A percentile compares a stretch with the other conserved stretches of the same genome.
These are phyloP conservation scores for Daldinia grandis DNA, from an alignment of 495 filamentous ascomycete species.

Conservation along the genomic window DNA sequence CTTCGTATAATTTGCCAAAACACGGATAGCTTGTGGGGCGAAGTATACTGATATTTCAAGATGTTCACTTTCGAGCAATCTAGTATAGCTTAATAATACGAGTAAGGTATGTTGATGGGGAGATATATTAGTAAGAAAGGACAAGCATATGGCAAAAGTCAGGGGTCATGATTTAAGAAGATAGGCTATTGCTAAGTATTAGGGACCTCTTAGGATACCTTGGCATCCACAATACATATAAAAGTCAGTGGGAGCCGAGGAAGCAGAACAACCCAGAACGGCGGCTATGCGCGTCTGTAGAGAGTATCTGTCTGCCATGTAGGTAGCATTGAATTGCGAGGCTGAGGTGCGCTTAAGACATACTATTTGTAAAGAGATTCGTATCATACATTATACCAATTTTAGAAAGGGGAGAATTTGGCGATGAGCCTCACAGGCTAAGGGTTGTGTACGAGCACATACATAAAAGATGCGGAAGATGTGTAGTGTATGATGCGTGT, in stretches of 20 bases:
- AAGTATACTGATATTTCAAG: not conserved
- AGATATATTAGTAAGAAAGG: constrained; percentile 4
- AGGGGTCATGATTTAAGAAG: constrained; percentile 3
- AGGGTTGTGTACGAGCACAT: not conserved
- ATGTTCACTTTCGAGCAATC: not conserved
- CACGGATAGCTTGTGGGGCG: too few species aligned
- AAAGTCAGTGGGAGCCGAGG: constrained; percentile 22
- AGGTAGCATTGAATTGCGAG: not conserved
- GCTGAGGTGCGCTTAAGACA: not conserved
- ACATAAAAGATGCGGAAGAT: not conserved
- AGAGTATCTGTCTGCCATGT: not conserved
- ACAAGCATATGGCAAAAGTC: constrained; percentile 1
- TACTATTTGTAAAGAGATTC: not conserved
- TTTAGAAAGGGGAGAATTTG: not conserved
- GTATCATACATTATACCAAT: not conserved
- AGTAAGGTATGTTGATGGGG: not conserved
- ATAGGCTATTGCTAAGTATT: constrained; percentile 15
- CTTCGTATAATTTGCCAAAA: too few species aligned
- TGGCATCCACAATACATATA: not conserved
- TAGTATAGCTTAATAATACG: not conserved
- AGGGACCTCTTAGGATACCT: not conserved
- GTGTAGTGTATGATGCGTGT: not conserved
- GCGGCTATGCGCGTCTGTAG: constrained; percentile 18
- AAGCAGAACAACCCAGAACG: constrained; percentile 19
- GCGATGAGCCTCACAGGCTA: not conserved